These are phyloP conservation scores for Grifola frondosa DNA, from an alignment of 1,284 basidiomycete species.

Conservation along the genomic window DNA sequence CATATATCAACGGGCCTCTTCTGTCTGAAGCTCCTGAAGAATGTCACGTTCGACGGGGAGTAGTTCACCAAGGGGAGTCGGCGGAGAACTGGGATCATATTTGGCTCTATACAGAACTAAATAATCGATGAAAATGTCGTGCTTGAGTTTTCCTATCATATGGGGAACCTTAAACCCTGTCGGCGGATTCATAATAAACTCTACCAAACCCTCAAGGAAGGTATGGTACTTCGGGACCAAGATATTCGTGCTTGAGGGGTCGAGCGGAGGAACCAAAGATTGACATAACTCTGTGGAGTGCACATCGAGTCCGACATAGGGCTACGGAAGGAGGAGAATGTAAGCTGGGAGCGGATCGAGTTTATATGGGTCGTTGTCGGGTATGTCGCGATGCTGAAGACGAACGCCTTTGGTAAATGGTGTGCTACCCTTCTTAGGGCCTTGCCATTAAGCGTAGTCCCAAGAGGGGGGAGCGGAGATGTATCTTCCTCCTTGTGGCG, in stretches of 20 bases:
- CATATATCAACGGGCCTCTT: slow-evolving; percentile 9
- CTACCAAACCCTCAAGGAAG: slow-evolving; percentile 6
- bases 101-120: background rate
- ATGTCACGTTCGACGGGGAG: slow-evolving; percentile 3
- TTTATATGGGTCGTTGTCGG: slow-evolving; percentile 5
- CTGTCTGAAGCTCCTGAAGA: slow-evolving; percentile 4
- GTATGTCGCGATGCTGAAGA: slow-evolving; percentile 8
- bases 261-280: slow-evolving; percentile 7
- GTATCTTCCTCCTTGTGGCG: slow-evolving; percentile 4
- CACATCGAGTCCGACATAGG: slow-evolving; percentile 4
- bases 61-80: background rate
- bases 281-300: background rate
- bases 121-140: slow-evolving; percentile 7
- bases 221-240: slow-evolving; percentile 6
- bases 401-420: slow-evolving; percentile 1
- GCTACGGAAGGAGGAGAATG: slow-evolving; percentile 2
- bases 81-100: slow-evolving; percentile 1
- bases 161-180: slow-evolving; percentile 2
- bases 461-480: background rate
- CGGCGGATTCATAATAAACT: slow-evolving; percentile 7
- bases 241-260: slow-evolving; percentile 3
- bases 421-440: background rate
- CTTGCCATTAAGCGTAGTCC: background rate
- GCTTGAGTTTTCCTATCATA: background rate
- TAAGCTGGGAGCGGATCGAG: slow-evolving; percentile 5